Base-by-base conservation (phyloP, 179 eudicot genomes). In the Spergularia azorica region DNA sequence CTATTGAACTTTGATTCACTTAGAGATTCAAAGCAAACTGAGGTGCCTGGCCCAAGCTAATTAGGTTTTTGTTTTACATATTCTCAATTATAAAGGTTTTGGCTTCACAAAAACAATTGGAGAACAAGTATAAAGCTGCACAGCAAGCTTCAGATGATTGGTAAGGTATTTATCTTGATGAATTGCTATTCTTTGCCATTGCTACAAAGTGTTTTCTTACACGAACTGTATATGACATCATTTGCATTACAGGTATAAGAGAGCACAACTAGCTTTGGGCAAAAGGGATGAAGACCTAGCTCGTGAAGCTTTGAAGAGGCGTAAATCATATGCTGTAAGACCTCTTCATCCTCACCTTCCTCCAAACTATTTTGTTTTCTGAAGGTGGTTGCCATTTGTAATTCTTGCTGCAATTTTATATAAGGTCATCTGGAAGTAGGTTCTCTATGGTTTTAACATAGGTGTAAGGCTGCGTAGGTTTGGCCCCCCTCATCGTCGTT, bases 211-310 rank as follows among this genome's bases (percentile, higher is more conserved):
- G 21, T 38, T 16, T 4, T 36, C 18, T 26, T 50, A 32, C 55
- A 21, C 10, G 46, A 39, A 18, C 15, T 14, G 12, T 55, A 55
- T 26, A 32, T 69, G 56, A 21, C 46, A 14, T 74, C 17, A 14
- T 57, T 48, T 70, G 66, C 16, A 16, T 71, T 79, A 56, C 74
- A 95, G 99, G 99, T 93, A 95, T 74, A 82, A 77, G 76, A 90
- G 92, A 80, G 99, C 99, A 70, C 98, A 91, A 81, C 90, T 93
- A 84, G 99, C 98, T 71, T 91, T 95, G 72, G 86, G 88, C 59
- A 95, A 93, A 80, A 98, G 99, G 75, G 92, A 95, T 21, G 99
- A 95, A 80, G 98, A 93, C 59, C 99, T 95, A 86, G 99, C 99
- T 82, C 99, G 99, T 73, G 99, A 95, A 89, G 98, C 99, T 79